Evolutionary conservation across 1,139 yeast genomes (phyloP).

Genomic region (Blastobotrys illinoisensis): DNA sequence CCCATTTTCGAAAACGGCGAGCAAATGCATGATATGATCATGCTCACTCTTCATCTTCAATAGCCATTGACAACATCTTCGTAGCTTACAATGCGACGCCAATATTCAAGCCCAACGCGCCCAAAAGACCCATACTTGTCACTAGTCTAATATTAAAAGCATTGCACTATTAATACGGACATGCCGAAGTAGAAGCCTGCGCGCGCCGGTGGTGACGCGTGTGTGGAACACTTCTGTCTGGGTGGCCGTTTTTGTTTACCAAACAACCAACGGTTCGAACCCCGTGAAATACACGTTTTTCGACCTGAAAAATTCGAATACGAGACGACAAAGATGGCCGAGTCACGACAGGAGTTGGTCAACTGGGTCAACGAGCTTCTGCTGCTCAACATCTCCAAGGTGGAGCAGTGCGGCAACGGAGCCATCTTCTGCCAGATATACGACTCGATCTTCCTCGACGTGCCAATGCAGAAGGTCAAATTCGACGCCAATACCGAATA

Average conservation of each 20-base stretch:
- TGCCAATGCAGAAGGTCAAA: constrained; percentile 71
- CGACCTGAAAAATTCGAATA: background rate
- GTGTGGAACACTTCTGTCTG: background rate
- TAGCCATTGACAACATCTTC: background rate
- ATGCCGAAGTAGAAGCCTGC: background rate
- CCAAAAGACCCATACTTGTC: too few species aligned
- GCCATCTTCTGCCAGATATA: constrained; percentile 90
- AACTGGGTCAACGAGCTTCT: constrained; percentile 78
- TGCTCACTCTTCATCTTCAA: background rate
- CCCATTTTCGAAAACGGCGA: constrained; percentile 9
- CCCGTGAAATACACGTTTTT: background rate
- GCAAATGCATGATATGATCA: constrained; percentile 6
- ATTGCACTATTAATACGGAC: too few species aligned
- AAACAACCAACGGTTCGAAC: background rate
- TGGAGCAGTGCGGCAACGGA: constrained; percentile 94
- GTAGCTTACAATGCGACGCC: too few species aligned
- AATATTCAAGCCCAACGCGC: too few species aligned
- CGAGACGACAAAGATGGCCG: constrained; percentile 40
- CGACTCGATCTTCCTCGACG: constrained; percentile 76
- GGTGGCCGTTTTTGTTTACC: background rate
- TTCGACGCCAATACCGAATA: constrained; percentile 68
- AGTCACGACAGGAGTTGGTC: constrained; percentile 76
- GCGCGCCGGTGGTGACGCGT: background rate
- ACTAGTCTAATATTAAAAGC: too few species aligned
- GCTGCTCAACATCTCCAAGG: constrained; percentile 60